phyloP scores from a whole-genome alignment of 192 early-diverging fungal genomes.

The Spizellomyces sp. region DNA sequence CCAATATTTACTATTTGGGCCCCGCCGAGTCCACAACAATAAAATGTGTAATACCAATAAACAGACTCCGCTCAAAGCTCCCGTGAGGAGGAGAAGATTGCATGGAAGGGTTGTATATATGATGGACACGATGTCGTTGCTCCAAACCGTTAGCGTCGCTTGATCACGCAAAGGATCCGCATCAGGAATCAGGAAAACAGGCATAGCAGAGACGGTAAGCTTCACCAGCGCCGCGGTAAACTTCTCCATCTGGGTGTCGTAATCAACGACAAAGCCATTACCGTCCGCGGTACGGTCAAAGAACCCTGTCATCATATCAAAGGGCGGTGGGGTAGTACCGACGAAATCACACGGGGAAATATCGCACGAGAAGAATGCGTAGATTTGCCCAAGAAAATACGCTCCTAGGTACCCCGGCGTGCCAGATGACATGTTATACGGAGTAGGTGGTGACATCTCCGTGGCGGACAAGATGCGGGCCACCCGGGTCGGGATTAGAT shows the following conservation, averaged over 20 bases:
- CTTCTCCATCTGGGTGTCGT: not conserved
- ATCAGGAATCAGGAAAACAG: not conserved
- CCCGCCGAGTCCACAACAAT: not conserved
- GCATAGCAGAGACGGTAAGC: not conserved
- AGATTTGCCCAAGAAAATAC: not conserved
- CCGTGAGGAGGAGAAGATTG: constrained; percentile 9
- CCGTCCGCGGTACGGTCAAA: not conserved
- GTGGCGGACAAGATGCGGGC: not conserved
- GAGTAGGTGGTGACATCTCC: not conserved
- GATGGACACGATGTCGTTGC: not conserved
- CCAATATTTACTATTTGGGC: not conserved
- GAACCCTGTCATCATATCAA: not conserved
- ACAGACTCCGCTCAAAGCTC: not conserved
- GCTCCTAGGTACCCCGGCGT: not conserved
- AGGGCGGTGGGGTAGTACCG: not conserved
- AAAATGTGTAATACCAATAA: not conserved
- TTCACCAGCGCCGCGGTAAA: not conserved
- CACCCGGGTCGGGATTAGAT: not conserved
- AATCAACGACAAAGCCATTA: not conserved
- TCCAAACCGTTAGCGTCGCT: not conserved
- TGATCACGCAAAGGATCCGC: not conserved
- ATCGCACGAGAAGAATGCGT: not conserved
- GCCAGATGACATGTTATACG: not conserved
- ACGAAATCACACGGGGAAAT: not conserved
- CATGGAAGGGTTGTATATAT: constrained; percentile 11